Percentiles rank a stretch among this genome's conserved stretches.
phyloP scores from a whole-genome alignment of 805 yeast species.

The Lachancea quebecensis region DNA sequence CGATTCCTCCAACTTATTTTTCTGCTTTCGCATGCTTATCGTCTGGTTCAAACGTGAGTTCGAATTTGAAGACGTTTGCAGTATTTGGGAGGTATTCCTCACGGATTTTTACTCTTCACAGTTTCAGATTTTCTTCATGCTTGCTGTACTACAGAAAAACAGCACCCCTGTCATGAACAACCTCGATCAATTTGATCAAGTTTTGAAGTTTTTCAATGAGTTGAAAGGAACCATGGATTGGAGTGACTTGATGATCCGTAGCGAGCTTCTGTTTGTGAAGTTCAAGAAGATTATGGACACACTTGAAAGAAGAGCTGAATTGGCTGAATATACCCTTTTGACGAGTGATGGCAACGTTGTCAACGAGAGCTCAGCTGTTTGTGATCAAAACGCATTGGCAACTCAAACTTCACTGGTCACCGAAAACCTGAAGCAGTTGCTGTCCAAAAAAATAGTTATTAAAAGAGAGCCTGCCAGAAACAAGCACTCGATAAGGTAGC shows the following conservation, averaged over 20 bases:
- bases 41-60: constrained; percentile 96
- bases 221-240: constrained; percentile 69
- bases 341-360: constrained; percentile 3
- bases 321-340: constrained; percentile 7
- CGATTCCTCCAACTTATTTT: constrained; percentile 84
- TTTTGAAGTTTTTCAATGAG: constrained; percentile 87
- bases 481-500: constrained; percentile 20
- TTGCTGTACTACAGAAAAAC: constrained; percentile 84
- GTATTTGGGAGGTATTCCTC: constrained; percentile 90
- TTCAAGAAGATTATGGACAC: constrained; percentile 75
- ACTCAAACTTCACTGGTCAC: constrained; percentile 4
- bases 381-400: constrained; percentile 4
- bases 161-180: constrained; percentile 70
- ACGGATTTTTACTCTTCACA: constrained; percentile 84
- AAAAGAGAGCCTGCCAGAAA: constrained; percentile 46
- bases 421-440: constrained; percentile 44
- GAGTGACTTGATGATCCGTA: constrained; percentile 70
- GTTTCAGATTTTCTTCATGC: constrained; percentile 78
- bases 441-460: constrained; percentile 55
- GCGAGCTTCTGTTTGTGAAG: constrained; percentile 74
- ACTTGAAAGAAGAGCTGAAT: constrained; percentile 50
- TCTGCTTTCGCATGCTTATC: constrained; percentile 88
- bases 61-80: constrained; percentile 64
- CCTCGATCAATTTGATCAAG: constrained; percentile 78
- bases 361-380: constrained; percentile 3